These are phyloP conservation scores for Amauroascus verrucosus DNA, from an alignment of 2,329 filamentous ascomycete genomes.

Conservation along the genomic window DNA sequence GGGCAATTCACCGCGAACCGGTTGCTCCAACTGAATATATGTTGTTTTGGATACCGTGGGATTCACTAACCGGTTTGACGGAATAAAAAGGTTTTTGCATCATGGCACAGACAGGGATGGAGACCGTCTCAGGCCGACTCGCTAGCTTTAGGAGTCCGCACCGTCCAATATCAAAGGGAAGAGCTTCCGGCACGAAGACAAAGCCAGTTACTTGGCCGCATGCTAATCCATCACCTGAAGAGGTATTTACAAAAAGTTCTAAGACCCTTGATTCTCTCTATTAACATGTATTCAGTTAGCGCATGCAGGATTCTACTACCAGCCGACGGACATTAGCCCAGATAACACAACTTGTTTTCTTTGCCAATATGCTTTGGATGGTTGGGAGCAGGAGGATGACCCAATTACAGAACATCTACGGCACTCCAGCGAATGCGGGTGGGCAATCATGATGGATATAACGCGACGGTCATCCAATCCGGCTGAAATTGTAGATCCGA, in stretches of 20 bases:
- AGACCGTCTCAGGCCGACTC: slow-evolving; percentile 64
- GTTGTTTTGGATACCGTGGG: neutral
- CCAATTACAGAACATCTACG: slow-evolving; percentile 76
- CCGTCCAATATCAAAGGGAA: slow-evolving; percentile 52
- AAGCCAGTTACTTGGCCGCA: slow-evolving; percentile 66
- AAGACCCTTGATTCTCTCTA: neutral
- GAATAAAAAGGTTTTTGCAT: neutral
- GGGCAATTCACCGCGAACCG: neutral
- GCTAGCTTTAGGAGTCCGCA: slow-evolving; percentile 64
- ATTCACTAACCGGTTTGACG: no score
- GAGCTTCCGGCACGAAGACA: slow-evolving; percentile 55
- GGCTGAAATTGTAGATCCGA: slow-evolving; percentile 59
- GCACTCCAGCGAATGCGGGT: slow-evolving; percentile 73
- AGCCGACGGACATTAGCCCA: slow-evolving; percentile 60
- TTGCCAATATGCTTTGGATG: slow-evolving; percentile 73
- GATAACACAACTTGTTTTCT: slow-evolving; percentile 89
- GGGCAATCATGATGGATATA: slow-evolving; percentile 66
- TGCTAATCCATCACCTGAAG: slow-evolving; percentile 51
- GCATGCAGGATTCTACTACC: slow-evolving; percentile 82
- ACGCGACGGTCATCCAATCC: slow-evolving; percentile 33
- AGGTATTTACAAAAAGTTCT: slow-evolving; percentile 42
- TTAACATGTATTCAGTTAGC: slow-evolving; percentile 54
- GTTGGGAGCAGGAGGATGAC: slow-evolving; percentile 82
- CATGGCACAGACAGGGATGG: slow-evolving; percentile 32
- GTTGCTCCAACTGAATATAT: no score